These are phyloP conservation scores for Gautieria morchelliformis DNA, from an alignment of 768 basidiomycete species.

Conservation along the genomic window DNA sequence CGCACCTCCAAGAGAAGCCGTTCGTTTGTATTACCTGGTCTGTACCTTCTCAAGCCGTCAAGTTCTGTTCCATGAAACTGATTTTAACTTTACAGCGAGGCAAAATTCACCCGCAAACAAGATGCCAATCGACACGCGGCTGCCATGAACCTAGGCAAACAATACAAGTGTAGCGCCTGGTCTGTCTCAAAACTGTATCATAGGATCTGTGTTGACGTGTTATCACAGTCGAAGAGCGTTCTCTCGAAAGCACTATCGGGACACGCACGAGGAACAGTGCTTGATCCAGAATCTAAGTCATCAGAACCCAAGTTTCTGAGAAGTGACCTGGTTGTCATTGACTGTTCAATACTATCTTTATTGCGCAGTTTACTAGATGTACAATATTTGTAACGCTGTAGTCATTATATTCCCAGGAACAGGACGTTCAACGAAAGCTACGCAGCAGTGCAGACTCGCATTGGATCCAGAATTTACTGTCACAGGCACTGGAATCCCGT, in stretches of 20 bases:
- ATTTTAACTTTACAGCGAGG: neutral
- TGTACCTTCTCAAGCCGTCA: neutral
- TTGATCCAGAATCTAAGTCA: neutral
- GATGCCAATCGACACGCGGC: slow-evolving; percentile 3
- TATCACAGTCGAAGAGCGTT: neutral
- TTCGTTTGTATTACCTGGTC: slow-evolving; percentile 4
- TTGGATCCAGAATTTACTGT: no score
- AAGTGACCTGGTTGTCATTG: neutral
- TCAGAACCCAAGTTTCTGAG: neutral
- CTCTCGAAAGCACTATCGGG: slow-evolving; percentile 1
- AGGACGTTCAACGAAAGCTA: no score
- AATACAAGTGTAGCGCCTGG: slow-evolving; percentile 7
- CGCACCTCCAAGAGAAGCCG: slow-evolving; percentile 6
- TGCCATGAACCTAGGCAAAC: slow-evolving; percentile 1
- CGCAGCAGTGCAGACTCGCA: no score
- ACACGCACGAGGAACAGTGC: slow-evolving; percentile 5
- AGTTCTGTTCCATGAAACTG: neutral
- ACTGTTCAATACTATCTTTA: no score
- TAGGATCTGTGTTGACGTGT: neutral
- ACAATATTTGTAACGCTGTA: no score
- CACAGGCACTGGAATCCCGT: no score
- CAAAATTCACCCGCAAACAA: slow-evolving; percentile 5
- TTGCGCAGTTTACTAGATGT: no score
- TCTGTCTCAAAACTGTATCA: neutral
- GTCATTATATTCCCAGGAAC: no score